Evolutionary conservation across 1,139 yeast genomes (phyloP), one percentile per base, ranked within the genome.

Genomic region (Meyerozyma athensensis): DNA sequence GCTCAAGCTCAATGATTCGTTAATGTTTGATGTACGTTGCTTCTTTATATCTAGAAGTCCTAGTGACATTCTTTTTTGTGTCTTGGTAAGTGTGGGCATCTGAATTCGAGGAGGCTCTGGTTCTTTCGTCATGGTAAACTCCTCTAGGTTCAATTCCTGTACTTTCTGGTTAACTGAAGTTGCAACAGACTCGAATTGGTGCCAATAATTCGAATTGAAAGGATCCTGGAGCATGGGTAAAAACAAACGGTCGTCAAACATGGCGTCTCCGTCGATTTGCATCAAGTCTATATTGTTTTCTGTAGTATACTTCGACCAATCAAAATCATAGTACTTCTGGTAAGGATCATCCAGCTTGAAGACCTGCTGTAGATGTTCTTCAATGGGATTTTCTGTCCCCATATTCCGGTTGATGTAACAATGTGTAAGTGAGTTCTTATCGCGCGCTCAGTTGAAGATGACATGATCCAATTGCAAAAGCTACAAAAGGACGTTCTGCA

Each of bases 41-140:
- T 28, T 28, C 20, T 28, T 39, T 3, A 48, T 38, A 20, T 53
- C 57, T 52, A 63, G 60, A 34, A 64, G 48, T 19, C 61, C 67
- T n/a, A 65, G 44, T 1, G 71, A 63, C 45, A 55, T 46, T 33
- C 67, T 42, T 28, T 68, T 46, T 38, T 60, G 56, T 7, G 46
- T 48, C 21, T 43, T 51, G 4, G 61, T 52, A 34, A 56, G 41
- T 26, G 43, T 45, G 3, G 65, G 63, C 43, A 58, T 40, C 10
- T 19, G 32, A 3, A 18, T 16, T 3, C 16, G 33, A 13, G 26
- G 28, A 10, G 9, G 19, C 13, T 28, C 32, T 10, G 32, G 32
- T 7, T 9, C 20, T 24, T n/a, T 24, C 17, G 28, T 7, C 28
- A 24, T 24, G 7, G n/a, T 19, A 22, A 35, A 38, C 30, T 20